Evolutionary conservation across 2,329 filamentous ascomycete genomes (phyloP).

Genomic region (Venturia pyrina): DNA sequence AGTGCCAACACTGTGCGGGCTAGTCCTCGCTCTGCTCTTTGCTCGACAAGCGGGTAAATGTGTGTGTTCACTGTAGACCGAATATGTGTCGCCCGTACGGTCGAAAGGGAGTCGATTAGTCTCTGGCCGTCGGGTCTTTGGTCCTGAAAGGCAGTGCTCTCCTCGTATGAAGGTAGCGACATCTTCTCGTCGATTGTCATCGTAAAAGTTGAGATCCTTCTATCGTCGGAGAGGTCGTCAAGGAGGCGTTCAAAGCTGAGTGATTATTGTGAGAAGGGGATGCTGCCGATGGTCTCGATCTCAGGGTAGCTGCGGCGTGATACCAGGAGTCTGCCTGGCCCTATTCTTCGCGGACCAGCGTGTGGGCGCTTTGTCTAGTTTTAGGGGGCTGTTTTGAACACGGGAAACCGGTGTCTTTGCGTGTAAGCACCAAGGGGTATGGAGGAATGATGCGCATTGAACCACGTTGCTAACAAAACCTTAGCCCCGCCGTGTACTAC

Average conservation of each 20-base stretch:
- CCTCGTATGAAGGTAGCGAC: conserved; percentile 18
- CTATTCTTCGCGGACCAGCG: not conserved
- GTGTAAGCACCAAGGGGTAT: not conserved
- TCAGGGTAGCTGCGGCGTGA: not conserved
- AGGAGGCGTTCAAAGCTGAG: not conserved
- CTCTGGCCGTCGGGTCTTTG: conserved; percentile 19
- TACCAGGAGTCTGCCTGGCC: not conserved
- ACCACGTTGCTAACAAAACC: not conserved
- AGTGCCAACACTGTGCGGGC: conserved; percentile 35
- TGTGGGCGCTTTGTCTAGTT: not conserved
- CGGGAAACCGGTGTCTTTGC: not conserved
- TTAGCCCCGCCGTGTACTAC: not conserved
- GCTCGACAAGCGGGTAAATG: conserved; percentile 32
- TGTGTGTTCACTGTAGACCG: conserved; percentile 27
- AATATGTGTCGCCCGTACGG: conserved; percentile 31
- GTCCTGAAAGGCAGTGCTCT: conserved; percentile 10
- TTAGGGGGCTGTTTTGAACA: not conserved
- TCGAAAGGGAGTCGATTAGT: conserved; percentile 27
- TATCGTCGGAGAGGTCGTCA: not conserved
- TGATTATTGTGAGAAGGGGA: not conserved
- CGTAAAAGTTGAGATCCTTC: not conserved
- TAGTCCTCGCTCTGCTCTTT: conserved; percentile 31
- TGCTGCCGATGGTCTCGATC: not conserved
- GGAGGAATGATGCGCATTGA: not conserved
- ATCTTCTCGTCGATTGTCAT: not conserved